Evolutionary conservation across 1,284 basidiomycete species (phyloP).

Genomic region (Ganoderma meredithae): DNA sequence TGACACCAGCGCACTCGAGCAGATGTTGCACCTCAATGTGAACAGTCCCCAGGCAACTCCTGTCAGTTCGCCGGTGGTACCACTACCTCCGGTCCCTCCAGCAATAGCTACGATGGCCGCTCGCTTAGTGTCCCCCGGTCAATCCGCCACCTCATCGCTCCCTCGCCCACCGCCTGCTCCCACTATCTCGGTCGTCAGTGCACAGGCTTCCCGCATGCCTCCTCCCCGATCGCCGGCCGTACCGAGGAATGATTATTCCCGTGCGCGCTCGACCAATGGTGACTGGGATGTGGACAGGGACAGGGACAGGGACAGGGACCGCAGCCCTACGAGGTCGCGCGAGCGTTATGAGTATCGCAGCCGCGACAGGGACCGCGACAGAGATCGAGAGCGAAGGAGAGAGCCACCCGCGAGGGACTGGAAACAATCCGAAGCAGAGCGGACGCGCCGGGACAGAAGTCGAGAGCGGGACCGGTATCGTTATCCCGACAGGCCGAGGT

Average conservation of each 20-base stretch:
- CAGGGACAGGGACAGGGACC: constrained; percentile 16
- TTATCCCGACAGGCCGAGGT: neutral
- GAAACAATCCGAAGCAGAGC: constrained; percentile 9
- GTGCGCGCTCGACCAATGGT: constrained; percentile 2
- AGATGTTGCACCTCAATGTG: neutral
- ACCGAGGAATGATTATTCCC: neutral
- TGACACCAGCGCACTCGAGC: neutral
- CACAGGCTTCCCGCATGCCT: constrained; percentile 6
- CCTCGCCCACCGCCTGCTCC: neutral
- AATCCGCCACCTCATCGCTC: neutral
- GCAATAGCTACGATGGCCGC: neutral
- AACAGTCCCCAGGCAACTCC: neutral
- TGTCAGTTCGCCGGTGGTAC: neutral
- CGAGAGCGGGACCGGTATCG: constrained; percentile 6
- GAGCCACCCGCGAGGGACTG: constrained; percentile 1
- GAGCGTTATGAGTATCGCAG: neutral
- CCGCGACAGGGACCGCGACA: constrained; percentile 5
- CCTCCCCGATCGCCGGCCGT: neutral
- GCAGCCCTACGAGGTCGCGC: constrained; percentile 8
- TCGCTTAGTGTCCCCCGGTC: neutral
- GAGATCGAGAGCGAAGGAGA: constrained; percentile 11
- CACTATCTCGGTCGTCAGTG: neutral
- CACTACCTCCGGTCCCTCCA: constrained; percentile 6
- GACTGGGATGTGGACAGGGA: constrained; percentile 17
- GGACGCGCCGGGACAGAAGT: constrained; percentile 9